Conservation (phyloP, 2,329 filamentous ascomycete species). For the Fusarium nurragi region DNA sequence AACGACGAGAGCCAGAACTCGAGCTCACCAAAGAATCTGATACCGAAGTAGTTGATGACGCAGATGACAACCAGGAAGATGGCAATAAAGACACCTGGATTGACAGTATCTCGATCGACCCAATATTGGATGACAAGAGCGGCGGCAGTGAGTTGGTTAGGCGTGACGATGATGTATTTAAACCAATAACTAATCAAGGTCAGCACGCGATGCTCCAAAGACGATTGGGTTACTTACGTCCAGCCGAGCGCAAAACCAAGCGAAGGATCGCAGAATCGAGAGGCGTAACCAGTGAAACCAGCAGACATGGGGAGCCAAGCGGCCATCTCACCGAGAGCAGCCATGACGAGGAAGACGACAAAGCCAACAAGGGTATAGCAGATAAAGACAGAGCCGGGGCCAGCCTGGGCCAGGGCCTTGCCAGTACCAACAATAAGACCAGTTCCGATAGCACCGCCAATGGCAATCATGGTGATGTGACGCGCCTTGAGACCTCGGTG, state of each 20-base stretch:
- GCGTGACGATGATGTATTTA: slow-evolving; percentile 87
- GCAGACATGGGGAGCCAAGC: slow-evolving; percentile 80
- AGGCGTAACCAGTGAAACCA: slow-evolving; percentile 84
- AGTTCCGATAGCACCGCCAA: slow-evolving; percentile 78
- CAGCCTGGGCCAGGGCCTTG: slow-evolving; percentile 62
- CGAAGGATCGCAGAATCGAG: slow-evolving; percentile 81
- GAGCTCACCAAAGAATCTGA: slow-evolving; percentile 74
- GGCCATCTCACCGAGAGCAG: slow-evolving; percentile 84
- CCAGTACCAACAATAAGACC: slow-evolving; percentile 77
- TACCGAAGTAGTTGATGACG: slow-evolving; percentile 74
- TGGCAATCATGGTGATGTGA: slow-evolving; percentile 70
- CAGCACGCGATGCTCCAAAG: slow-evolving; percentile 3
- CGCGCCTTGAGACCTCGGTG: slow-evolving; percentile 64
- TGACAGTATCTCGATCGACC: slow-evolving; percentile 71
- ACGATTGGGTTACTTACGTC: slow-evolving; percentile 59
- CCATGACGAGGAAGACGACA: slow-evolving; percentile 84
- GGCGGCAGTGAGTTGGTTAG: slow-evolving; percentile 85
- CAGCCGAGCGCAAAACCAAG: slow-evolving; percentile 82
- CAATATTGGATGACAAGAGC: slow-evolving; percentile 83
- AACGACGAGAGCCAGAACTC: slow-evolving; percentile 71
- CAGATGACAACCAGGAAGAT: slow-evolving; percentile 72
- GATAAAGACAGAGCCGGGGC: slow-evolving; percentile 75
- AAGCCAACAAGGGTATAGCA: slow-evolving; percentile 75
- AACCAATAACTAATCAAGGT: slow-evolving; percentile 63
- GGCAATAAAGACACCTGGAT: slow-evolving; percentile 82